Percentiles rank a stretch among this genome's conserved stretches.
phyloP scores from a whole-genome alignment of 2,329 filamentous ascomycete species.

The Paraphoma chrysanthemicola region DNA sequence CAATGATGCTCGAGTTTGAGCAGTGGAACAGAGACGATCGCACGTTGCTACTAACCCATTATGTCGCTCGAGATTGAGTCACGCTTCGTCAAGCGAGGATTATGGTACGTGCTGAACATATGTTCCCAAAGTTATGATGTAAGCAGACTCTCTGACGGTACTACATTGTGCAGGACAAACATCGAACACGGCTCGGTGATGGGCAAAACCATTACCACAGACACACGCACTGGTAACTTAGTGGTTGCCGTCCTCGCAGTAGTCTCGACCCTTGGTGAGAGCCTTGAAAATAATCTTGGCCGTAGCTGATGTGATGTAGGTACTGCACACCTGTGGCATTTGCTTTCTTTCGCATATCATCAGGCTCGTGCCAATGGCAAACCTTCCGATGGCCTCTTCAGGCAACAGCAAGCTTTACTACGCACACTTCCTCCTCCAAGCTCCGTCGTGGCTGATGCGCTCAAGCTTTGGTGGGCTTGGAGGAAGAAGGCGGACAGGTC shows the following conservation, averaged over 20 bases:
- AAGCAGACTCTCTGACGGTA: no score
- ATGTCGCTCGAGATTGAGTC: background rate
- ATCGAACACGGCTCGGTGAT: slow-evolving; percentile 11
- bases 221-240: slow-evolving; percentile 16
- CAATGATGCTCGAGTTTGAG: no score
- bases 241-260: slow-evolving; percentile 24
- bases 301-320: background rate
- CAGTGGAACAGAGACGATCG: no score
- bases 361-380: slow-evolving; percentile 13
- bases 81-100: background rate
- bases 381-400: slow-evolving; percentile 14
- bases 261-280: slow-evolving; percentile 3
- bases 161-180: background rate
- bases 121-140: no score
- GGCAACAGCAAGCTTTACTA: slow-evolving; percentile 23
- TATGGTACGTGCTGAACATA: background rate
- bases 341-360: slow-evolving; percentile 18
- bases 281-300: no score
- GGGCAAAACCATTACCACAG: slow-evolving; percentile 25
- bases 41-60: background rate
- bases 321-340: slow-evolving; percentile 19
- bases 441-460: slow-evolving; percentile 15
- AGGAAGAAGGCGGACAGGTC: slow-evolving; percentile 5
- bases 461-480: slow-evolving; percentile 24
- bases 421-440: slow-evolving; percentile 19